Evolutionary conservation across 441 rosid genomes (phyloP).

Genomic region (Erodium texanum): DNA sequence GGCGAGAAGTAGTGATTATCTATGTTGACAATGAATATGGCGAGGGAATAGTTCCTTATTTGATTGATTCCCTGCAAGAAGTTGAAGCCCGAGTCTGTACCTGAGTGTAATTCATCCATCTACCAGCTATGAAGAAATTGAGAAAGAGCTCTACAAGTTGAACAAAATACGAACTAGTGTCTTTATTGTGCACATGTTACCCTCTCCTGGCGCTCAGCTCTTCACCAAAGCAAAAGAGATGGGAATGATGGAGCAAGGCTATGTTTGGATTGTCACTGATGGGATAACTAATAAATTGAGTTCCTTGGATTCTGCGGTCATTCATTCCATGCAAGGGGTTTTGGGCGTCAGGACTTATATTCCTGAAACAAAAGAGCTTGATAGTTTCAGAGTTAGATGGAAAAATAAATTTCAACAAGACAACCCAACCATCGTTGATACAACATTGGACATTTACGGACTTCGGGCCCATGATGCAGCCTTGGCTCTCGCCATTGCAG

Average conservation of each 20-base stretch:
- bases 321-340: slow-evolving; percentile 40
- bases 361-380: slow-evolving; percentile 18
- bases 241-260: slow-evolving; percentile 47
- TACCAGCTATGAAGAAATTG: slow-evolving; percentile 34
- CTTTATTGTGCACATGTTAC: slow-evolving; percentile 42
- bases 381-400: slow-evolving; percentile 17
- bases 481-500: slow-evolving; percentile 41
- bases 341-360: slow-evolving; percentile 38
- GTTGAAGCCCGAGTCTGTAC: slow-evolving; percentile 31
- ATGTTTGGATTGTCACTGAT: slow-evolving; percentile 54
- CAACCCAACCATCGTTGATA: slow-evolving; percentile 16
- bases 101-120: slow-evolving; percentile 29
- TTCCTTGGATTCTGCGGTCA: background rate
- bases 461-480: slow-evolving; percentile 51
- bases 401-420: slow-evolving; percentile 20
- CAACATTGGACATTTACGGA: slow-evolving; percentile 29
- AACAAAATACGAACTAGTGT: slow-evolving; percentile 50
- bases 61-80: slow-evolving; percentile 37
- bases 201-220: no score
- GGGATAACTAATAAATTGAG: slow-evolving; percentile 24
- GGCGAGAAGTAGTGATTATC: slow-evolving; percentile 49
- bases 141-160: slow-evolving; percentile 37
- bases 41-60: slow-evolving; percentile 36
- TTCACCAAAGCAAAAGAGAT: slow-evolving; percentile 15
- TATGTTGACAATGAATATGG: slow-evolving; percentile 42